Conservation (phyloP, 371 early-diverging fungal genomes). For the Mycotypha africana region DNA sequence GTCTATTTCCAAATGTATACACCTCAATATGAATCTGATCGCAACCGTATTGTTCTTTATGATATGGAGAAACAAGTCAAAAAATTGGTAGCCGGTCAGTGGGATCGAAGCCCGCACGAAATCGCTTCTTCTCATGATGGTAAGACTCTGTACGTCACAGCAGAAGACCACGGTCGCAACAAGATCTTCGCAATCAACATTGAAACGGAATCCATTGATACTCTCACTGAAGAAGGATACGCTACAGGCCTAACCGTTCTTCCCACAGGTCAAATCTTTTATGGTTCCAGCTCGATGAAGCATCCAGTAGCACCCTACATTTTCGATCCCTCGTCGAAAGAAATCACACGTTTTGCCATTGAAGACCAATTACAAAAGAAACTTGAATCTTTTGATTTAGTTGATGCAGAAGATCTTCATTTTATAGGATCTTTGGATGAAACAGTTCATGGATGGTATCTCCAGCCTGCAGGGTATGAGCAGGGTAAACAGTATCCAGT, state of each 20-base stretch:
- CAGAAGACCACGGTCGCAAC: constrained; percentile 55
- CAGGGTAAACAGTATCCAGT: constrained; percentile 62
- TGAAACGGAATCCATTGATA: constrained; percentile 30
- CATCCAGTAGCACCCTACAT: constrained; percentile 44
- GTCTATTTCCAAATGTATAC: constrained; percentile 73
- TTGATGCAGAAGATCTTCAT: constrained; percentile 55
- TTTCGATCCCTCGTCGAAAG: constrained; percentile 18
- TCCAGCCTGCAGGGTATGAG: constrained; percentile 65
- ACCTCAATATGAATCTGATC: constrained; percentile 75
- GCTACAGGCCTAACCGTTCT: constrained; percentile 38
- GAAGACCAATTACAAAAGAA: constrained; percentile 23
- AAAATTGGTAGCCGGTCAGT: constrained; percentile 40
- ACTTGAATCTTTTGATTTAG: constrained; percentile 26
- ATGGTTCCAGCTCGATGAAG: constrained; percentile 40
- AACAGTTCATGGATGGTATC: constrained; percentile 68
- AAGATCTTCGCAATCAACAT: constrained; percentile 53
- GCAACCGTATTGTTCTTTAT: constrained; percentile 64
- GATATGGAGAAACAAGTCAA: constrained; percentile 34
- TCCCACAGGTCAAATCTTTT: constrained; percentile 33
- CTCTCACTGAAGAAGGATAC: constrained; percentile 50
- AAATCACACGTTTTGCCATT: constrained; percentile 7
- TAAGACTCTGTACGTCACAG: constrained; percentile 48
- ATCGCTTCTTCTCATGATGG: constrained; percentile 51
- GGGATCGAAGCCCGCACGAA: constrained; percentile 64
- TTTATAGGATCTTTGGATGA: constrained; percentile 63